These are phyloP conservation scores for Silene latifolia DNA, from an alignment of 148 eudicot species.

Conservation along the genomic window DNA sequence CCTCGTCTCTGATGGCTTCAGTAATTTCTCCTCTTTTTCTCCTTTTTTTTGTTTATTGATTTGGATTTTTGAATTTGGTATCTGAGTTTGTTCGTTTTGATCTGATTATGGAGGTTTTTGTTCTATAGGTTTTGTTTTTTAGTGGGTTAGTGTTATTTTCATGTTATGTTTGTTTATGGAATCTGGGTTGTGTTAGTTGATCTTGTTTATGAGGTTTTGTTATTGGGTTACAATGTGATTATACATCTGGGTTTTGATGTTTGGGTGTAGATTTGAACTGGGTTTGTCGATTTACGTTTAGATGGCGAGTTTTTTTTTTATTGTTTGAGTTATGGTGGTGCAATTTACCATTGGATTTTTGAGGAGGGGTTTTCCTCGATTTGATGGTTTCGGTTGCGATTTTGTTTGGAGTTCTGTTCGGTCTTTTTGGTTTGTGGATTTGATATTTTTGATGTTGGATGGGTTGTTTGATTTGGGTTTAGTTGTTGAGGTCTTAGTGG, in stretches of 20 bases:
- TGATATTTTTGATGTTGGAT: neutral
- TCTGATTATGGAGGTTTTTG: neutral
- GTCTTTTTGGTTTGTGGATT: neutral
- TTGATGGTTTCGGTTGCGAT: neutral
- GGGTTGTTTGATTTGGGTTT: neutral
- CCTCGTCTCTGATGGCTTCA: slow-evolving; percentile 52
- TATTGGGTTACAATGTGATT: neutral
- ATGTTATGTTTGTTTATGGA: neutral
- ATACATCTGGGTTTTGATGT: neutral
- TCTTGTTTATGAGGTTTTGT: neutral
- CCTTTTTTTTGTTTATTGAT: neutral
- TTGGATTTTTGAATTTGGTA: neutral
- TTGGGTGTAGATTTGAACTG: neutral
- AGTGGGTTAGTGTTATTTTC: neutral
- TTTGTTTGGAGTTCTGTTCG: neutral
- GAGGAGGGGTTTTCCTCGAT: neutral
- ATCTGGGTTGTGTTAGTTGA: neutral
- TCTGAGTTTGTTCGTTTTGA: neutral
- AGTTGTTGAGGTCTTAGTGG: neutral
- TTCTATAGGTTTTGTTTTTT: too few relatives aligned
- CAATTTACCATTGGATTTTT: neutral
- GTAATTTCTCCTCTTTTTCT: slow-evolving; percentile 11
- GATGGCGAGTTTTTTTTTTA: neutral
- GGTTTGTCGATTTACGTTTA: neutral
- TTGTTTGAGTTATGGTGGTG: neutral